Conservation (phyloP, 2,329 filamentous ascomycete genomes). For the Teratosphaeria zuluensis region DNA sequence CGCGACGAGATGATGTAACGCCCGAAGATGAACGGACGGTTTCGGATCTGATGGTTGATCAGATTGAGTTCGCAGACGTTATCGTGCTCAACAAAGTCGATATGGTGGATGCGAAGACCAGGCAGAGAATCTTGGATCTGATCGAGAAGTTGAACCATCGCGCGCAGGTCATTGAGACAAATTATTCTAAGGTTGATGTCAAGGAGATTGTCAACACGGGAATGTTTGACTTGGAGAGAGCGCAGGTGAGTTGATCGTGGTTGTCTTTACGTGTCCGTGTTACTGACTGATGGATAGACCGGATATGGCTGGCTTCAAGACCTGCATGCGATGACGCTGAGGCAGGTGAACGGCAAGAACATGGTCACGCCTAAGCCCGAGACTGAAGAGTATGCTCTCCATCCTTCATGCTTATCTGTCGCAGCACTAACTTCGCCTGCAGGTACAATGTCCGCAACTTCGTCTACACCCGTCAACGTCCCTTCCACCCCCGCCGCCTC, state of each 20-base stretch:
- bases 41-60: conserved; percentile 65
- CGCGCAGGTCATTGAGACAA: conserved; percentile 54
- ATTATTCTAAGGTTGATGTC: conserved; percentile 51
- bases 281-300: background rate
- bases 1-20: conserved; percentile 50
- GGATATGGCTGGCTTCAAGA: conserved; percentile 63
- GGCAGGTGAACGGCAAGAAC: conserved; percentile 46
- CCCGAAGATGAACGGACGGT: conserved; percentile 64
- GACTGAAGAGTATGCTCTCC: conserved; percentile 45
- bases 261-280: background rate
- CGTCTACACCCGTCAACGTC: conserved; percentile 50
- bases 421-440: background rate
- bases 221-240: conserved; percentile 54
- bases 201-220: conserved; percentile 56
- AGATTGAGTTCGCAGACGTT: conserved; percentile 69
- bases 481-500: conserved; percentile 33
- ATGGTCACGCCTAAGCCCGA: conserved; percentile 57
- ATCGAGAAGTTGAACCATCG: conserved; percentile 53
- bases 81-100: conserved; percentile 62
- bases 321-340: conserved; percentile 56
- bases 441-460: conserved; percentile 52
- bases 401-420: background rate
- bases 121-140: conserved; percentile 7
- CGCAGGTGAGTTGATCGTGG: conserved; percentile 35
- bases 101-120: conserved; percentile 42